phyloP scores from a whole-genome alignment of 164 flowering plant genomes.

The Akebia trifoliata region DNA sequence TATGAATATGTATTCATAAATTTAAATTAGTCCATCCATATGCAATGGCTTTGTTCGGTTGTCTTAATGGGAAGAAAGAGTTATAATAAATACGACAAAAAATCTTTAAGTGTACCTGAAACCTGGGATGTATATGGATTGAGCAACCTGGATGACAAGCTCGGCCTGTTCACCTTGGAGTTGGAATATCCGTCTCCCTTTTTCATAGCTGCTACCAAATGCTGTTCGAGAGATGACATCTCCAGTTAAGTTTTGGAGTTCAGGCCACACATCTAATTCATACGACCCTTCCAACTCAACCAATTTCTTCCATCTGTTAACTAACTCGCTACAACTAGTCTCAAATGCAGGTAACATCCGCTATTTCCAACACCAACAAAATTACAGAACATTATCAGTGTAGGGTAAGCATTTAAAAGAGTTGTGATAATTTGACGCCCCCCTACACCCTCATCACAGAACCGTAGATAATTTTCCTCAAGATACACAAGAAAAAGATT shows the following conservation, averaged over 20 bases:
- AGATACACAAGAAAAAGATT: too few species aligned
- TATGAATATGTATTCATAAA: too few species aligned
- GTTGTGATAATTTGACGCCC: too few species aligned
- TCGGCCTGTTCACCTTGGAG: constrained; percentile 27
- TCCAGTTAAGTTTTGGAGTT: constrained; percentile 22
- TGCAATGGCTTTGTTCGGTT: too few species aligned
- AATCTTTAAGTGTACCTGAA: too few species aligned
- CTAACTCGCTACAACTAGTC: constrained; percentile 21
- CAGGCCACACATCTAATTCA: constrained; percentile 34
- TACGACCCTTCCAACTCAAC: not conserved
- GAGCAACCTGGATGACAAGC: constrained; percentile 7
- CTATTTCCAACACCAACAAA: constrained; percentile 14
- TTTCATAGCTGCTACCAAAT: constrained; percentile 36
- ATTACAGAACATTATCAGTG: too few species aligned
- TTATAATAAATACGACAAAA: too few species aligned
- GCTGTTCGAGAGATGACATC: constrained; percentile 38
- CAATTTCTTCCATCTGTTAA: constrained; percentile 22
- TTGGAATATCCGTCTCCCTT: constrained; percentile 36
- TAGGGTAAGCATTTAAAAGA: too few species aligned
- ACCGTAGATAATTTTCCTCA: too few species aligned
- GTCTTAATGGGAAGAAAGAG: too few species aligned
- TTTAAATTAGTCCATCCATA: too few species aligned
- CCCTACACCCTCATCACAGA: too few species aligned
- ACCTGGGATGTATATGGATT: constrained; percentile 13
- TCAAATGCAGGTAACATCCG: constrained; percentile 27